Percentiles rank a stretch among this genome's conserved stretches.
Conservation (phyloP, 106 monocot species). For the Alisma plantagoaquatica region DNA sequence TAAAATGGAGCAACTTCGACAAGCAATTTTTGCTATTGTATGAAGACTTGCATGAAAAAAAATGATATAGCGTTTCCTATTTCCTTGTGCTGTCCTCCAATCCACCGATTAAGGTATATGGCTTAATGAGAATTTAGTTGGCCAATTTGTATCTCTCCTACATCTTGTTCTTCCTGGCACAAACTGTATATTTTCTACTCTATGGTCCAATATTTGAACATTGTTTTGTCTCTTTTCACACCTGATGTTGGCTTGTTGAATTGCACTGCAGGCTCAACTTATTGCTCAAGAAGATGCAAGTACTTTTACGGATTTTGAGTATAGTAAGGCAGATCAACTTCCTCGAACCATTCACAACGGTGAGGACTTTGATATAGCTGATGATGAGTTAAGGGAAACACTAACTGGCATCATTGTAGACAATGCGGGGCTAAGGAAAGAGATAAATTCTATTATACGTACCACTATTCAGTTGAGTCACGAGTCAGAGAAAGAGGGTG, state of each 20-base stretch:
- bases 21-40: no score
- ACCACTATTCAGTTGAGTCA: constrained; percentile 22
- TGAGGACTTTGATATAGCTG: constrained; percentile 20
- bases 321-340: constrained; percentile 9
- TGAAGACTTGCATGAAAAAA: no score
- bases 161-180: not conserved
- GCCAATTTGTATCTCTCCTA: not conserved
- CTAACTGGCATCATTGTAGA: constrained; percentile 44
- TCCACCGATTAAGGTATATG: not conserved
- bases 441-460: constrained; percentile 47
- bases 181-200: not conserved
- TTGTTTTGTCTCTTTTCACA: constrained; percentile 3
- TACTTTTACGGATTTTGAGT: constrained; percentile 3
- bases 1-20: no score
- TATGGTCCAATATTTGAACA: not conserved
- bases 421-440: constrained; percentile 62
- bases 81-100: not conserved
- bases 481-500: constrained; percentile 39
- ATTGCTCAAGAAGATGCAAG: constrained; percentile 54
- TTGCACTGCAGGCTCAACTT: constrained; percentile 87
- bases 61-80: no score
- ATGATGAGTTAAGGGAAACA: constrained; percentile 42
- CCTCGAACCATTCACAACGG: constrained; percentile 21
- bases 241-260: no score
- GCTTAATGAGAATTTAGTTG: not conserved